Percentiles rank a stretch among this genome's conserved stretches.
phyloP scores from a whole-genome alignment of 1,284 basidiomycete genomes.

The Puccinia sorghi region DNA sequence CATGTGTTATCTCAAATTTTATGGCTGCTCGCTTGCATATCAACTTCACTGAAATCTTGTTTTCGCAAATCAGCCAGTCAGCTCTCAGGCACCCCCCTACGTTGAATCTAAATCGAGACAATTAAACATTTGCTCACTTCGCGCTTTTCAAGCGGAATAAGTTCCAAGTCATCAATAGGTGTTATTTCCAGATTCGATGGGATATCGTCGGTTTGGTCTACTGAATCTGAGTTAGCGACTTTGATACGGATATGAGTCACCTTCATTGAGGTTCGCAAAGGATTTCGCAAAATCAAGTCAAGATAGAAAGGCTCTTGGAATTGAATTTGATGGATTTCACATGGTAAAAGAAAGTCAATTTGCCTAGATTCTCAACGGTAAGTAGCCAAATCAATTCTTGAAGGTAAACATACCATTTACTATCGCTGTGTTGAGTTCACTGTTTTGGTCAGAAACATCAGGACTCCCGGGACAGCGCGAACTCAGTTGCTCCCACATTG shows the following conservation, averaged over 20 bases:
- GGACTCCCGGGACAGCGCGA: background rate
- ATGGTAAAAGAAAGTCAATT: background rate
- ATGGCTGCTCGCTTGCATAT: background rate
- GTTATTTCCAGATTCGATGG: background rate
- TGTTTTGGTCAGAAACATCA: background rate
- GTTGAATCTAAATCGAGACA: no score
- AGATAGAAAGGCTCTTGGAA: slow-evolving; percentile 60
- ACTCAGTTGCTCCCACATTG: background rate
- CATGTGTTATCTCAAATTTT: slow-evolving; percentile 8
- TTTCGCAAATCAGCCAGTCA: background rate
- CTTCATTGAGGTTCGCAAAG: slow-evolving; percentile 24
- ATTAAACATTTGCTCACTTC: slow-evolving; percentile 4
- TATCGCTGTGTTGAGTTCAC: slow-evolving; percentile 1
- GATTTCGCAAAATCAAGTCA: slow-evolving; percentile 64
- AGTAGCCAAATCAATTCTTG: background rate
- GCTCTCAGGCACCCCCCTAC: background rate
- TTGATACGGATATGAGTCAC: slow-evolving; percentile 21
- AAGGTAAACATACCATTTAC: slow-evolving; percentile 20
- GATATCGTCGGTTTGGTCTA: background rate
- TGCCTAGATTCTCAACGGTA: background rate
- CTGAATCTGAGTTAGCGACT: background rate
- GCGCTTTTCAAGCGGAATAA: slow-evolving; percentile 26
- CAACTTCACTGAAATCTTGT: slow-evolving; percentile 27
- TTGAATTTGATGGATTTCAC: slow-evolving; percentile 6
- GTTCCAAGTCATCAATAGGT: slow-evolving; percentile 10